Conservation (phyloP, 305 asterid genomes). For the Solanum hybrid region DNA sequence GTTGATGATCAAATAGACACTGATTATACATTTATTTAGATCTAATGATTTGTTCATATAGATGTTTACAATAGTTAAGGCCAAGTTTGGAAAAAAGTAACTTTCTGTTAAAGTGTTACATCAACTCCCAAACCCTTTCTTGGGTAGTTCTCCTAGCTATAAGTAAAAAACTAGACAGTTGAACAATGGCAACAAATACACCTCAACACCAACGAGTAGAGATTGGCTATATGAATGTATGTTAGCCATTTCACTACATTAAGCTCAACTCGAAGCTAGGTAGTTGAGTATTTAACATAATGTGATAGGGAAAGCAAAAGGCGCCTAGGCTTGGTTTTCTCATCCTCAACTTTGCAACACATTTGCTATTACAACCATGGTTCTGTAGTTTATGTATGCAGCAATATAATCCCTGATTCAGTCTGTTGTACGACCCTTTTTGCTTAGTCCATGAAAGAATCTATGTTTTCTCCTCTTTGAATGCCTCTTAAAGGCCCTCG, state of each 20-base stretch:
- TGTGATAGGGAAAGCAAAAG: neutral
- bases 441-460: slow-evolving; percentile 62
- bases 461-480: slow-evolving; percentile 64
- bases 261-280: neutral
- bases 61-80: neutral
- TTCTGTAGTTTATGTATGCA: neutral
- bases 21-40: neutral
- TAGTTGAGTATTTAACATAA: neutral
- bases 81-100: neutral
- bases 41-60: neutral
- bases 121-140: neutral
- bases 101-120: neutral
- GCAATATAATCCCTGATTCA: neutral
- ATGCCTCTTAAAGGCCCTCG: slow-evolving; percentile 55
- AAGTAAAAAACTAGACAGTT: neutral
- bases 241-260: neutral
- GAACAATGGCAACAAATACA: neutral
- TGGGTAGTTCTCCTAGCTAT: neutral
- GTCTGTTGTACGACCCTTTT: slow-evolving; percentile 15
- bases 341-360: neutral
- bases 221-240: neutral
- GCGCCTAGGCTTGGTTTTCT: neutral
- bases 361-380: neutral
- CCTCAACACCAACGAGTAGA: neutral
- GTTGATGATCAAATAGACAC: too few relatives aligned